phyloP scores from a whole-genome alignment of 2,329 filamentous ascomycete genomes.

The Aspergillus proliferans region DNA sequence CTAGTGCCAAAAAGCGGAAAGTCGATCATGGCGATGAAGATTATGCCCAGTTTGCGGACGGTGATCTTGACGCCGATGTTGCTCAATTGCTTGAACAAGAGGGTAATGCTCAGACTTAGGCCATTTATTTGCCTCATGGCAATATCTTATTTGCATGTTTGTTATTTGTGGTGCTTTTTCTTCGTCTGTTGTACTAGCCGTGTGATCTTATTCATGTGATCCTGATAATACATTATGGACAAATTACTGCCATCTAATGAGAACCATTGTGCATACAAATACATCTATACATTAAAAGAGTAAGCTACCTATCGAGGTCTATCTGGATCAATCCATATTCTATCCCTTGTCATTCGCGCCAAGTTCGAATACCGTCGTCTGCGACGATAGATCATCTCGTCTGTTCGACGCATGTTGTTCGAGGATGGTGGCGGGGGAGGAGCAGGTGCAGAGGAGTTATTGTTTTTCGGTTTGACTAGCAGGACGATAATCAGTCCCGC shows the following conservation, averaged over 20 bases:
- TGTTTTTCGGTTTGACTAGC: slow-evolving; percentile 66
- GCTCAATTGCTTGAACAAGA: slow-evolving; percentile 52
- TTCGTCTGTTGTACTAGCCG: not conserved
- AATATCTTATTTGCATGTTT: not conserved
- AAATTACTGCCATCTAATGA: not conserved
- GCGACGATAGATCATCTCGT: slow-evolving; percentile 16
- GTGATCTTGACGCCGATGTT: slow-evolving; percentile 57
- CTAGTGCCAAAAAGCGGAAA: slow-evolving; percentile 45
- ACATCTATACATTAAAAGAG: slow-evolving; percentile 13
- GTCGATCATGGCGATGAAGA: slow-evolving; percentile 39
- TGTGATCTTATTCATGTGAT: not conserved
- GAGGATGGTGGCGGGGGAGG: slow-evolving; percentile 19
- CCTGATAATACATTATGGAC: not conserved
- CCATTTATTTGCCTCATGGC: not conserved
- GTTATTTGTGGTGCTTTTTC: not conserved
- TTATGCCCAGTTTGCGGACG: slow-evolving; percentile 43
- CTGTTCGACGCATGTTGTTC: slow-evolving; percentile 4
- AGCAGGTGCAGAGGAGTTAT: slow-evolving; percentile 14
- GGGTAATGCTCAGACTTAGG: slow-evolving; percentile 18
- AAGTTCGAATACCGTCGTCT: slow-evolving; percentile 15
- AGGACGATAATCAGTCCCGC: slow-evolving; percentile 81
- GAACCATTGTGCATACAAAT: slow-evolving; percentile 12
- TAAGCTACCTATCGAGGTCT: slow-evolving; percentile 26
- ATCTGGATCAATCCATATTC: slow-evolving; percentile 28
- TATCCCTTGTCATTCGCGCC: slow-evolving; percentile 19